Evolutionary conservation across 2,329 filamentous ascomycete genomes (phyloP), one percentile per base, ranked within the genome.

Genomic region (Verticillium dahliae): DNA sequence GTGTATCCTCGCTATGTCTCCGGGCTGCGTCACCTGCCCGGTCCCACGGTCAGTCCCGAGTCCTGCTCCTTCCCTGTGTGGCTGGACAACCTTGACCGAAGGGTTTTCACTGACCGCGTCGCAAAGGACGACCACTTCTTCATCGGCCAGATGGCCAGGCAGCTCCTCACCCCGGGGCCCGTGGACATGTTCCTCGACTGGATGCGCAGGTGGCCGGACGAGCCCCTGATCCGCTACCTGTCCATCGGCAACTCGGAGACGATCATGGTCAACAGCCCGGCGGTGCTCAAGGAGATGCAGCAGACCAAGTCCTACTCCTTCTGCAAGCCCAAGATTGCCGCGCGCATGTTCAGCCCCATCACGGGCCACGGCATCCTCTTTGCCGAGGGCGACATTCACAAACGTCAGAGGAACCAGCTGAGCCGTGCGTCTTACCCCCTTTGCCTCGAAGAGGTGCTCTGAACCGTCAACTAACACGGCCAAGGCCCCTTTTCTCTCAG

Each of bases 1-100:
- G 63, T 82, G 31, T 80, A 79, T 61, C 79, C 79, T 4, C 71
- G 71, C 57, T 72, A 73, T 60, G 61, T 78, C 56, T 81, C 79
- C 0, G 75, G 78, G 0, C 68, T 80, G n/a, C 72, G 78, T 14
- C 68, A 77, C 58, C 65, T 81, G 1, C 79, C 79, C 0, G 78
- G 77, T 0, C 79, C 79, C 15, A 75, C 72, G 67, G 78, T 79
- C 65, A 9, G 65, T 10, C 6, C 6, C 1, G 31, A 9, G 6
- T 31, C 22, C 11, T n/a, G 22, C 22, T 37, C 18, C 60, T 60
- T 56, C 34, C 57, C 39, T 11, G 57, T 55, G 4, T 63, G n/a
- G 9, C 15, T 45, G 39, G 56, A 10, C 59, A 6, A 6, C 63
- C 56, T 66, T 59, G 61, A 10, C 14, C 3, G 35, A 13, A 13